Evolutionary conservation across 305 asterid genomes (phyloP).

Genomic region (Fraxinus sp.): DNA sequence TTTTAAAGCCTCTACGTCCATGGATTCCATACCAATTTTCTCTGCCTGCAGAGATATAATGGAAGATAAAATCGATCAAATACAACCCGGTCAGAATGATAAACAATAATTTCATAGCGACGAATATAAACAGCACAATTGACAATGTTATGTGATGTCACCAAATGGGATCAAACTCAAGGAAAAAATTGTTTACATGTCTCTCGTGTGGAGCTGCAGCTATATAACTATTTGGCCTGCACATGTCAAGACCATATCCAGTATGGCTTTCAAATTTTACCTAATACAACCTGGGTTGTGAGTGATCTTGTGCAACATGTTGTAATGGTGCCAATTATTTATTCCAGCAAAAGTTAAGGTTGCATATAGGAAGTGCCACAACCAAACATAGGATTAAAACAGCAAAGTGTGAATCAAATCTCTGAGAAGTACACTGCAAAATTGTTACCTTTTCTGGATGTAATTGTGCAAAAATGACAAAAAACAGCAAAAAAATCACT

Average conservation of each 20-base stretch:
- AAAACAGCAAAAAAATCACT: background rate
- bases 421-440: background rate
- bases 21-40: conserved; percentile 63
- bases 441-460: background rate
- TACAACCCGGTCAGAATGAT: background rate
- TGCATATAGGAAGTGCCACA: background rate
- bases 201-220: background rate
- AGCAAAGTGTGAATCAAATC: background rate
- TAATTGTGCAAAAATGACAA: background rate
- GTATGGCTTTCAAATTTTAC: background rate
- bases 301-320: background rate
- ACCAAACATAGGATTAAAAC: background rate
- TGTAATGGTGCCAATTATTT: background rate
- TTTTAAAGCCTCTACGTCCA: conserved; percentile 72
- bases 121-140: background rate
- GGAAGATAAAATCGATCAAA: background rate
- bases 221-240: background rate
- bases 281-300: background rate
- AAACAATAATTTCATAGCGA: background rate
- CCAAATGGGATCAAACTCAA: background rate
- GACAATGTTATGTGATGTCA: background rate
- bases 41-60: conserved; percentile 41
- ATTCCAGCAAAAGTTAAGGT: background rate
- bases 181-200: background rate
- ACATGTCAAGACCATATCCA: background rate